These are phyloP conservation scores for Colletotrichum sp. DNA, from an alignment of 2,329 filamentous ascomycete genomes.

Conservation along the genomic window DNA sequence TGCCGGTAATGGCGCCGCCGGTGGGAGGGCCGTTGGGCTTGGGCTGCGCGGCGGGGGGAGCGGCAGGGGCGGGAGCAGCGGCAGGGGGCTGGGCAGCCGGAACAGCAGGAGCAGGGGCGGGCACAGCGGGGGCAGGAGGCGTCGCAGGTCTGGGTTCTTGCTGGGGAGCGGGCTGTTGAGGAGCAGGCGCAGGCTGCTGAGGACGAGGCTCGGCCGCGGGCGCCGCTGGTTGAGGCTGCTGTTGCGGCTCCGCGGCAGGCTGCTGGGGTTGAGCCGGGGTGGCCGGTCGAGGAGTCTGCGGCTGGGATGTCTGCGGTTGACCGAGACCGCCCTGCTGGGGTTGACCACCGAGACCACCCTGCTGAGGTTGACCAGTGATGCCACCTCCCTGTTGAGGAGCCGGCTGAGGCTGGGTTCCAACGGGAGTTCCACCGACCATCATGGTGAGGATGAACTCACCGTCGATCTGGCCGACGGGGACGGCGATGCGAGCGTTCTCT, in stretches of 20 bases:
- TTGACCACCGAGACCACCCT: background rate
- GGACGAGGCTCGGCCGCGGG: background rate
- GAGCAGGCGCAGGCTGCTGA: background rate
- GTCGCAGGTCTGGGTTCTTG: background rate
- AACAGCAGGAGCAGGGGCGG: background rate
- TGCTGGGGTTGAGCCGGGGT: background rate
- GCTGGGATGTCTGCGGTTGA: background rate
- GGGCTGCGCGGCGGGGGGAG: background rate
- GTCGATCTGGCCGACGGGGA: slow-evolving; percentile 24
- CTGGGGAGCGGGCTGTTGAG: background rate
- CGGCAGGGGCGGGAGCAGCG: background rate
- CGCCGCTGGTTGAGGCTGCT: background rate
- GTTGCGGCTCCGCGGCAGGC: background rate
- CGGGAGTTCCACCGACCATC: slow-evolving; percentile 17
- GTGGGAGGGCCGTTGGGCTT: background rate
- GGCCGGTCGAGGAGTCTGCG: background rate
- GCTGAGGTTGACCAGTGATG: background rate
- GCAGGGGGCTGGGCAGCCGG: background rate
- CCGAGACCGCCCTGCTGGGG: background rate
- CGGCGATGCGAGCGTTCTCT: slow-evolving; percentile 24
- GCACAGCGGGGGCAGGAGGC: background rate
- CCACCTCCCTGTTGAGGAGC: slow-evolving; percentile 1
- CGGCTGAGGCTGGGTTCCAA: slow-evolving; percentile 14
- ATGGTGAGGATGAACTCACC: slow-evolving; percentile 27
- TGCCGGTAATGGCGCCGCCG: slow-evolving; percentile 6